Evolutionary conservation across 2,329 filamentous ascomycete species (phyloP).

Genomic region (Didymella pinodella): DNA sequence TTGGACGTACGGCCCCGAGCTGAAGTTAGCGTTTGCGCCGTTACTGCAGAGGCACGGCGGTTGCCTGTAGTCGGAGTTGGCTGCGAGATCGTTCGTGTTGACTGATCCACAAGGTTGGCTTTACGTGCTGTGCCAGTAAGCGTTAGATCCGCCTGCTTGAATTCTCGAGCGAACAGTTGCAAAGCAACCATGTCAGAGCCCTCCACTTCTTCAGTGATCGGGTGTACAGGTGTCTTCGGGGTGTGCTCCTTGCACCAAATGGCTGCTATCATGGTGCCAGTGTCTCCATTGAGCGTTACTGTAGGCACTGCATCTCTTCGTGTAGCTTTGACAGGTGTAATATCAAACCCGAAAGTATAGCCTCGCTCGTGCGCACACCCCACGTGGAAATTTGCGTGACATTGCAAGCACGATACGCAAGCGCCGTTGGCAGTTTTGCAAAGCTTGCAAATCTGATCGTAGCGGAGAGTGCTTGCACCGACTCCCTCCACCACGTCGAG

Average conservation of each 20-base stretch:
- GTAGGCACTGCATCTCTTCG: conserved; percentile 81
- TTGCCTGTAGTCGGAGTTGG: conserved; percentile 37
- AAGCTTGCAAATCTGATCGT: conserved; percentile 80
- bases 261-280: conserved; percentile 81
- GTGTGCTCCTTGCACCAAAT: conserved; percentile 93
- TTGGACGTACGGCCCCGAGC: conserved; percentile 47
- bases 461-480: conserved; percentile 74
- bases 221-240: conserved; percentile 74
- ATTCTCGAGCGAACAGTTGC: conserved; percentile 85
- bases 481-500: conserved; percentile 91
- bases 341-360: conserved; percentile 87
- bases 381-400: conserved; percentile 77
- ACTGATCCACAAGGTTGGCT: conserved; percentile 77
- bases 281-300: conserved; percentile 81
- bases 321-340: conserved; percentile 88
- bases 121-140: conserved; percentile 93
- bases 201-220: conserved; percentile 77
- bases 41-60: conserved; percentile 53
- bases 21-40: conserved; percentile 45
- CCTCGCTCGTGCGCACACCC: conserved; percentile 87
- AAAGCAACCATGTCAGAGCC: conserved; percentile 78
- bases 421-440: conserved; percentile 81
- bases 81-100: conserved; percentile 60
- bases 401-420: conserved; percentile 82
- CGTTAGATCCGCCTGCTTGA: conserved; percentile 92